These are phyloP conservation scores for Starmerella bombicola DNA, from an alignment of 805 yeast genomes.

Conservation along the genomic window DNA sequence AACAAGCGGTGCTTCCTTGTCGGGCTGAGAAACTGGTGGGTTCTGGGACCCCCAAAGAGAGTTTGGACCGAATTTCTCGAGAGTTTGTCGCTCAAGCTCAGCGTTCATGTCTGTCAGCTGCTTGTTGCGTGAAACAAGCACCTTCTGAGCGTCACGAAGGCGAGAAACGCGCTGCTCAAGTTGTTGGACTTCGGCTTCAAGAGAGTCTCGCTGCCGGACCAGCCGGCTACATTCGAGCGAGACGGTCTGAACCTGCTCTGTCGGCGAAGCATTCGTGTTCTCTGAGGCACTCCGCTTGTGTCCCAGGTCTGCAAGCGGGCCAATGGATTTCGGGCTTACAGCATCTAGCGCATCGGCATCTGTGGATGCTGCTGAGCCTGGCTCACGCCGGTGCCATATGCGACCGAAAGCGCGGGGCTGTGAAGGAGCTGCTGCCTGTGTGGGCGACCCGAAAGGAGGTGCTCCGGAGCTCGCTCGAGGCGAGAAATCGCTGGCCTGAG, in stretches of 20 bases:
- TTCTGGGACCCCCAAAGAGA: constrained; percentile 18
- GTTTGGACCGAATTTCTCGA: constrained; percentile 26
- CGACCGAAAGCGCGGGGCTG: constrained; percentile 9
- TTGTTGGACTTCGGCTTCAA: constrained; percentile 25
- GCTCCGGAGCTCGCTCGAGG: neutral
- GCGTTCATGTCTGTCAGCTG: constrained; percentile 32
- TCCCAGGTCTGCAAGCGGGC: too few relatives aligned
- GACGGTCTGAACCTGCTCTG: too few relatives aligned
- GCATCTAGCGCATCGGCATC: constrained; percentile 1
- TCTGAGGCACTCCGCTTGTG: constrained; percentile 23
- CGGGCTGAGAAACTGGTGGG: constrained; percentile 1
- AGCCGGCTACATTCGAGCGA: too few relatives aligned
- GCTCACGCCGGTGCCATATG: constrained; percentile 7
- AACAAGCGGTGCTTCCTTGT: constrained; percentile 11
- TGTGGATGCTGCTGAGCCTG: constrained; percentile 1
- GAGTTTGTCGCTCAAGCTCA: constrained; percentile 28
- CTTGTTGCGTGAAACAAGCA: constrained; percentile 27
- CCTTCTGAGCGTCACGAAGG: constrained; percentile 26
- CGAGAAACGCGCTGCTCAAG: constrained; percentile 23
- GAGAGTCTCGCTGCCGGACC: too few relatives aligned
- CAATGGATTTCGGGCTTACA: too few relatives aligned
- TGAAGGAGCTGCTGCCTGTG: too few relatives aligned
- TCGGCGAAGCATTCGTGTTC: neutral
- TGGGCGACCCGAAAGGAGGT: neutral
- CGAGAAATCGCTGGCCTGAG: neutral